phyloP scores from a whole-genome alignment of 2,329 filamentous ascomycete species.

The Fusarium marasasianum region DNA sequence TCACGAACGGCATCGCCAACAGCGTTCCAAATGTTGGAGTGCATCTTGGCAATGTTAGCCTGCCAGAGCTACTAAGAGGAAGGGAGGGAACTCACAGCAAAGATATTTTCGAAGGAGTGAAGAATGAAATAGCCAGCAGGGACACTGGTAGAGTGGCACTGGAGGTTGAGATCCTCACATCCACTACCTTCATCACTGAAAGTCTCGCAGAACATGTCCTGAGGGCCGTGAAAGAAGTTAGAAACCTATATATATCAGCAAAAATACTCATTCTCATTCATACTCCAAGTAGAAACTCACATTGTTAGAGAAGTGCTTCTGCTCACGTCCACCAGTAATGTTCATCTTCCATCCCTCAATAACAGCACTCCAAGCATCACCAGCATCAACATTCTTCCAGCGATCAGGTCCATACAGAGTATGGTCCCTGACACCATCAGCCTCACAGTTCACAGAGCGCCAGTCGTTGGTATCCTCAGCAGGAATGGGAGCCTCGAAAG shows the following conservation, averaged over 20 bases:
- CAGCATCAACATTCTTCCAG: constrained; percentile 10
- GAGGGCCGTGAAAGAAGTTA: constrained; percentile 21
- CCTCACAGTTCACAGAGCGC: constrained; percentile 1
- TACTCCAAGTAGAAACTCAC: neutral
- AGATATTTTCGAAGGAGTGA: constrained; percentile 14
- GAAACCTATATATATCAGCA: neutral
- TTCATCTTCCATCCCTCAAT: constrained; percentile 14
- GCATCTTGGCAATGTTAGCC: neutral
- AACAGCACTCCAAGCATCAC: constrained; percentile 11
- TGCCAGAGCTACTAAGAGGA: fast-evolving
- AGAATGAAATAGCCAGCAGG: constrained; percentile 24
- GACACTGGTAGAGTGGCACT: constrained; percentile 5
- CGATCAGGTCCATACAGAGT: constrained; percentile 14
- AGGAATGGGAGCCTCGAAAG: neutral
- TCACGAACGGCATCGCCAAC: constrained; percentile 19
- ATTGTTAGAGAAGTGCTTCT: constrained; percentile 21
- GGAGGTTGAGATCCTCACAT: constrained; percentile 7
- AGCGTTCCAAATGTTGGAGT: constrained; percentile 25
- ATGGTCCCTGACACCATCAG: constrained; percentile 12
- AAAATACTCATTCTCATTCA: fast-evolving
- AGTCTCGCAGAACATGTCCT: constrained; percentile 24
- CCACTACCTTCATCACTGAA: constrained; percentile 16
- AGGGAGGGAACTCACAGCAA: neutral
- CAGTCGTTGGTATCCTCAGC: neutral
- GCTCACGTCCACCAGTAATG: neutral